A percentile compares a stretch with the other conserved stretches of the same genome.
These are phyloP conservation scores for Keithomyces neogunnii DNA, from an alignment of 2,329 filamentous ascomycete genomes.

Conservation along the genomic window DNA sequence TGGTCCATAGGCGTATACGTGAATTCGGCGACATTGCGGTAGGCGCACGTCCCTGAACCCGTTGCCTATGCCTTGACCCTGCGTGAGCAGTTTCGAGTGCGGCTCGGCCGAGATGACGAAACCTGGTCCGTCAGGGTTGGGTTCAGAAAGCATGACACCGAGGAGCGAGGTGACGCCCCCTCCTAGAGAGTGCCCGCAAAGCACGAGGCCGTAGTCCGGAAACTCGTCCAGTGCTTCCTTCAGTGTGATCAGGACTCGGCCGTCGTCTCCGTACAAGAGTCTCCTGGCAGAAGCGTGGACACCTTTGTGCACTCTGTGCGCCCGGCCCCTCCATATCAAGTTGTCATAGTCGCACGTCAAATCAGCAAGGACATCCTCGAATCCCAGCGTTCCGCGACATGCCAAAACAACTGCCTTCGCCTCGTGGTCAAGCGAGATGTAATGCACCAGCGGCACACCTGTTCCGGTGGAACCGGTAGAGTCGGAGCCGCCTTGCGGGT, in stretches of 20 bases:
- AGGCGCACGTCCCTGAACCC: conserved; percentile 37
- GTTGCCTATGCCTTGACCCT: conserved; percentile 18
- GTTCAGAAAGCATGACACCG: conserved; percentile 62
- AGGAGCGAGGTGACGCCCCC: conserved; percentile 62
- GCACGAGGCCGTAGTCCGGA: conserved; percentile 59
- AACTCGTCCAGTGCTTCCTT: conserved; percentile 58
- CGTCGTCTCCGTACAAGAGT: conserved; percentile 58
- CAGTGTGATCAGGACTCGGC: conserved; percentile 57
- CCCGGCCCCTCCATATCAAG: conserved; percentile 51
- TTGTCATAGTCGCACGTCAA: conserved; percentile 68
- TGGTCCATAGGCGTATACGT: conserved; percentile 72
- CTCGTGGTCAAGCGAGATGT: conserved; percentile 62
- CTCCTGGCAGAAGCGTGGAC: conserved; percentile 63
- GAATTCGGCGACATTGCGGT: conserved; percentile 61
- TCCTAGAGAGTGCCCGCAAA: conserved; percentile 62
- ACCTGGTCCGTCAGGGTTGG: conserved; percentile 42
- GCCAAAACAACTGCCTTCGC: conserved; percentile 66
- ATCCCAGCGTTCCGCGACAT: conserved; percentile 62
- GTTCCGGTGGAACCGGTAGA: conserved; percentile 55
- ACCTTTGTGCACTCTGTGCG: conserved; percentile 66
- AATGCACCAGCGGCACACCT: conserved; percentile 64
- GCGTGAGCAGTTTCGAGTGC: conserved; percentile 31
- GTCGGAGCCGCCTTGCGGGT: conserved; percentile 59
- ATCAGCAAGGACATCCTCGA: conserved; percentile 65
- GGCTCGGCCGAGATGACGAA: conserved; percentile 53